Base-by-base conservation (phyloP, 2,329 filamentous ascomycete species). In the Neofusicoccum sp. region DNA sequence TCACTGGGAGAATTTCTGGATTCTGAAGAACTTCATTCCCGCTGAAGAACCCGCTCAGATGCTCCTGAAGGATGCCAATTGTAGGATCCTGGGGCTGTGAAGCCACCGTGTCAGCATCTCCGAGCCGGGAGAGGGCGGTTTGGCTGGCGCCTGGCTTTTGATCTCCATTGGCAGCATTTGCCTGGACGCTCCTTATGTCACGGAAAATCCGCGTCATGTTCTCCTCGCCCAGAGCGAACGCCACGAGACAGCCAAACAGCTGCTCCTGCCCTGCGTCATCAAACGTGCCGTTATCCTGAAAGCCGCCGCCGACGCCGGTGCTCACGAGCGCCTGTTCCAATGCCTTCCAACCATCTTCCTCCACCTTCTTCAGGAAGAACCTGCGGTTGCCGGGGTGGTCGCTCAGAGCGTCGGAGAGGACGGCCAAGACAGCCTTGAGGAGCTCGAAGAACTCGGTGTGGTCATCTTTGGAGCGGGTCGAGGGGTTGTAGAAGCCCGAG, bases 351-450 rank as follows among this genome's bases (percentile, higher is more conserved):
- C 94, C 93, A 63, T 89, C 90, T 28, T 86, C 88, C 64, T 91
- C 85, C 34, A 96, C 87, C 67, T 87, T 84, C 68, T 87, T 88
- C 64, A 87, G 85, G 74, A 98, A 98, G 79, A 94, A 97, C 69
- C 91, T 87, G 71, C 89, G 86, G 77, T 98, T 99, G 22, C 93
- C 94, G 50, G 89, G 84, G 75, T 98, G 93, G 49, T 87, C 87
- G 61, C 87, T 85, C 67, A 99, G 84, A 12, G 88, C 87, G 52
- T 89, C 89, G 1, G 90, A 89, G 33, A 98, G 79, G 12, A 95
- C 86, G 36, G 87, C 87, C 43, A 95, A 80, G n/a, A 90, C 84
- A 7, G 84, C 84, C 70, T 92, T 86, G 16, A 96, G 80, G 16
- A 94, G 80, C 64, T 85, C 83, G 71, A 92, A 90, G 63, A 91